Percentiles rank a stretch among this genome's conserved stretches.
These are phyloP conservation scores for Penicillium rolfsii DNA, from an alignment of 2,329 filamentous ascomycete species.

Conservation along the genomic window DNA sequence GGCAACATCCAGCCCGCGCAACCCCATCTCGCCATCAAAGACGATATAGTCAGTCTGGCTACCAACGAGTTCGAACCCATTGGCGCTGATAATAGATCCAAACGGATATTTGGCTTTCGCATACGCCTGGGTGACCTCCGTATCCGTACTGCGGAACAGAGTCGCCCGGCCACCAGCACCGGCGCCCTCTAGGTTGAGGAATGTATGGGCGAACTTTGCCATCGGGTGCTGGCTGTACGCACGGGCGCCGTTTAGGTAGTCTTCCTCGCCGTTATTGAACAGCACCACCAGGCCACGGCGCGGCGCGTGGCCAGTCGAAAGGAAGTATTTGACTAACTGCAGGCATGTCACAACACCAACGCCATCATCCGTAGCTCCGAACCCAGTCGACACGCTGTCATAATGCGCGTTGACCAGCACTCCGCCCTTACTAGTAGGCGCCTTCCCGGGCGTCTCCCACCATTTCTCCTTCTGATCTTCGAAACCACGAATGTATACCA, in stretches of 20 bases:
- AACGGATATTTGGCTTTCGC: constrained; percentile 73
- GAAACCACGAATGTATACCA: constrained; percentile 84
- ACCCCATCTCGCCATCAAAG: constrained; percentile 74
- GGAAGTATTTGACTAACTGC: constrained; percentile 86
- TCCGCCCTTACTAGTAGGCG: constrained; percentile 66
- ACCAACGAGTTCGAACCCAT: constrained; percentile 80
- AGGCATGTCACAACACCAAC: constrained; percentile 85
- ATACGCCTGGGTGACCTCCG: constrained; percentile 82
- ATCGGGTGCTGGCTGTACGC: constrained; percentile 84
- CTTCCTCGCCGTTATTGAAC: constrained; percentile 95
- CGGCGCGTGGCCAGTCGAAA: constrained; percentile 69
- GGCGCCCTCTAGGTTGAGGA: constrained; percentile 92
- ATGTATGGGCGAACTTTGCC: constrained; percentile 78
- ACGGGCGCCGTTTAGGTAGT: constrained; percentile 82
- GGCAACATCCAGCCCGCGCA: constrained; percentile 87
- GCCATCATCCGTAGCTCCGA: constrained; percentile 91
- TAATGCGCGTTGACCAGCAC: constrained; percentile 95
- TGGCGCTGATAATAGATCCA: constrained; percentile 77
- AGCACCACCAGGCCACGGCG: constrained; percentile 79
- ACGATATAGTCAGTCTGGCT: constrained; percentile 91
- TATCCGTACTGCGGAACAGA: constrained; percentile 85
- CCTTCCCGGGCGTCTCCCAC: constrained; percentile 63
- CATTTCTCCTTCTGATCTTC: constrained; percentile 73
- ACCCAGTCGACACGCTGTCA: constrained; percentile 89
- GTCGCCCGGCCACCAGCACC: constrained; percentile 87